phyloP scores from a whole-genome alignment of 768 basidiomycete species.

The Lactarius hengduanensis region DNA sequence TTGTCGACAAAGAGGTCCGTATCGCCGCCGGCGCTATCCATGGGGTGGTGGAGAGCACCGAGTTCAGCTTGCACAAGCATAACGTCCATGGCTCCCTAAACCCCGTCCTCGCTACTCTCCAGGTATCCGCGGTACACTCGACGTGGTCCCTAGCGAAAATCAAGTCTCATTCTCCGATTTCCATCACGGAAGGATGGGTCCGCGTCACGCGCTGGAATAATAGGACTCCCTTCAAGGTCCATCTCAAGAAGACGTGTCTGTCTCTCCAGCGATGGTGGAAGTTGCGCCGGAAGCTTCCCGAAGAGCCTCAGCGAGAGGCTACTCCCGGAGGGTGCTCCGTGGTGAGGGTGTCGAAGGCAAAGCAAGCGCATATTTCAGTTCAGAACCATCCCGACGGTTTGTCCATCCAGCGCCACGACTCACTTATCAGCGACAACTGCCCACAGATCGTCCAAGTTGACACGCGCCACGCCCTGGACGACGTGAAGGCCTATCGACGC shows the following conservation, averaged over 20 bases:
- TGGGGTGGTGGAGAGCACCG: conserved; percentile 61
- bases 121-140: conserved; percentile 52
- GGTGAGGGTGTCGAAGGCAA: conserved; percentile 44
- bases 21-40: conserved; percentile 60
- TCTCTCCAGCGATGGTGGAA: conserved; percentile 47
- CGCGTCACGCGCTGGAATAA: conserved; percentile 55
- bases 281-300: conserved; percentile 42
- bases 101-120: conserved; percentile 48
- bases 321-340: conserved; percentile 45
- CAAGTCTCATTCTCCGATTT: conserved; percentile 36
- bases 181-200: conserved; percentile 53
- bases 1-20: conserved; percentile 43
- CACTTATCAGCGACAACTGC: conserved; percentile 39
- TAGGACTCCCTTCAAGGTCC: conserved; percentile 52
- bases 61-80: conserved; percentile 60
- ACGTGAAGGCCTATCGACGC: conserved; percentile 48
- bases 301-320: conserved; percentile 36
- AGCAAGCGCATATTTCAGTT: conserved; percentile 53
- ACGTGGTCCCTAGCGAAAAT: conserved; percentile 57
- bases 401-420: conserved; percentile 47
- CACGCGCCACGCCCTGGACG: conserved; percentile 35
- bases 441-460: conserved; percentile 42
- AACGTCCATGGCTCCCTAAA: conserved; percentile 60
- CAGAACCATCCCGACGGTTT: conserved; percentile 42
- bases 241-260: conserved; percentile 47